Base-by-base conservation (phyloP, 306 rosid genomes). In the Sphenostylis stenocarpa region DNA sequence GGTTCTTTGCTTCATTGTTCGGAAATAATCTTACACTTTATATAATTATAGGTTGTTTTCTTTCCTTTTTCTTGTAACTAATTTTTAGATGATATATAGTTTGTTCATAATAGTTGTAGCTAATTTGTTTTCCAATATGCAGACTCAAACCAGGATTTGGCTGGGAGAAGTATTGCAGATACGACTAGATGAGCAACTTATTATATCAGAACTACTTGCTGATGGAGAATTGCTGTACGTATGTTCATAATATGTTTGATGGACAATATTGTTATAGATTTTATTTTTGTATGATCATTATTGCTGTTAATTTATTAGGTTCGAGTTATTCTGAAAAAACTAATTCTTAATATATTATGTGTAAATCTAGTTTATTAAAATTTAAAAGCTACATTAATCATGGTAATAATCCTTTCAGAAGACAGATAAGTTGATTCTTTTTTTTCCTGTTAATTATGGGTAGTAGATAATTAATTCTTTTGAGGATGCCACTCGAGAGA, bases 81-180 rank as follows among this genome's bases (percentile, higher is more conserved):
- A 26, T 17, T 29, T 71, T 21, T 38, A 4, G 49, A 19, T 73
- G 36, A 66, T 57, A 66, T 57, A 33, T 23, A 8, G 7, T 28
- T 60, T 48, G 39, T 49, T 83, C 36, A 17, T 52, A 9, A 7
- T 11, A 6, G 58, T 26, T 20, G 6, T 3, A 14, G 26, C n/a
- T 57, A 24, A 21, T 38, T 29, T 65, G 48, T 70, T 81, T 69
- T 80, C 34, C 78, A 38, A 70, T 43, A 71, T 61, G n/a, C 85
- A 87, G 90, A 82, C 83, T 73, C 90, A 87, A 84, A 82, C 88
- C 14, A 82, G 83, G 79, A 87, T 84, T 39, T 87, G 90, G 90
- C 56, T 87, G 0, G 90, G 90, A 77, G 86, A 87, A 79, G 90
- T 87, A 0, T 52, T 87, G 88, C 81, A 84, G 69, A 84, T 82